These are phyloP conservation scores for Xylaria palmicola DNA, from an alignment of 495 filamentous ascomycete species.

Conservation along the genomic window DNA sequence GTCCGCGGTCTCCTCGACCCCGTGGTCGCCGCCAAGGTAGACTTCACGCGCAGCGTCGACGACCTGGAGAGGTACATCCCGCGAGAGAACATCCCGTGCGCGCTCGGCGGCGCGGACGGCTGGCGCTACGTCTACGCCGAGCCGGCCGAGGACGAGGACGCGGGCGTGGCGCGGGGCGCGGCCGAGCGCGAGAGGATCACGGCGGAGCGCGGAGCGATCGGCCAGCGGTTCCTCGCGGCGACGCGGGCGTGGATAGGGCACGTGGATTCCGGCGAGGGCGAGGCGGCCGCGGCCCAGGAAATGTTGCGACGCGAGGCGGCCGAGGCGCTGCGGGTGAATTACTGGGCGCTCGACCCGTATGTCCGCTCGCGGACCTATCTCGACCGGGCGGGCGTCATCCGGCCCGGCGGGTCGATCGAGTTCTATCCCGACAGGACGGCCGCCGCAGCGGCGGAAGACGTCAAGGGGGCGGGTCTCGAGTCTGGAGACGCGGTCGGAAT, in stretches of 20 bases:
- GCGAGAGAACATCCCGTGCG: not conserved
- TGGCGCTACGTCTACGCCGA: not conserved
- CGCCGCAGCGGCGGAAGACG: not conserved
- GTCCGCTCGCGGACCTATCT: constrained; percentile 5
- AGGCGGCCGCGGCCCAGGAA: not conserved
- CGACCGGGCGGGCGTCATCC: constrained; percentile 4
- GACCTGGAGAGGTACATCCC: constrained; percentile 5
- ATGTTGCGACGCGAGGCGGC: not conserved
- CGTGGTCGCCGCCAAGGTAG: constrained; percentile 1
- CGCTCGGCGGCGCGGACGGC: not conserved
- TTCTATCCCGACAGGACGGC: constrained; percentile 1
- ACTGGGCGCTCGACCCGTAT: constrained; percentile 3
- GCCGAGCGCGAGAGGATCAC: not conserved
- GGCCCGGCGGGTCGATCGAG: not conserved
- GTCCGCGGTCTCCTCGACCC: constrained; percentile 14
- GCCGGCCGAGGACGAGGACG: not conserved
- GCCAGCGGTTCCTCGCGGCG: not conserved
- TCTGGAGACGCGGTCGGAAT: no score
- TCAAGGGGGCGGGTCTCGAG: not conserved
- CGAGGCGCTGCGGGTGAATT: not conserved
- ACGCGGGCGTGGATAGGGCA: constrained; percentile 2
- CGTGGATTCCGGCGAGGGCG: not conserved
- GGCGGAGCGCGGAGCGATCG: not conserved
- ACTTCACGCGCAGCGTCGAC: not conserved
- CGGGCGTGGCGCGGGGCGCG: not conserved